Evolutionary conservation across 2,329 filamentous ascomycete species (phyloP), one percentile per base, ranked within the genome.

Genomic region (Colletotrichum tanaceti): DNA sequence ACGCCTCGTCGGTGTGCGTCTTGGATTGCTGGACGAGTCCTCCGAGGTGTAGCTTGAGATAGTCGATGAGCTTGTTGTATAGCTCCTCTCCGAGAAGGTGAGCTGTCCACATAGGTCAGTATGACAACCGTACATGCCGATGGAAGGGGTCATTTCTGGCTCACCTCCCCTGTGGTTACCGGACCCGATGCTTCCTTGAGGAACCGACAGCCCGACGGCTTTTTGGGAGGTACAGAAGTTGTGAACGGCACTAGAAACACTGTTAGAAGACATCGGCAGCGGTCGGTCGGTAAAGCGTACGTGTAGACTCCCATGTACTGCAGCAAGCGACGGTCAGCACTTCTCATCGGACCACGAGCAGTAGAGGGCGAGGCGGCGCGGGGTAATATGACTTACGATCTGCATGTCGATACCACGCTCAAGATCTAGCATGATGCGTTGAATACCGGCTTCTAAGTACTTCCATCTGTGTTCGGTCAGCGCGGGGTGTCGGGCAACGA

Each of bases 211-310:
- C n/a, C 88, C 87, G 52, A 94, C 90, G 1, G 93, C 93, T 79
- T 98, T 98, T 80, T 98, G 96, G 28, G 96, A 97, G 65, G 96
- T 99, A 80, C 96, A 99, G 81, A 99, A 99, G 83, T 99, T 98
- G 83, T 99, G 96, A 58, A 99, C 96, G 70, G 94, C 94, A 61
- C 87, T 94, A 78, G 63, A 58, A 58, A 58, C 53, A 53, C 46
- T 22, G 75, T 87, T 73, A 87, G 81, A 63, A 65, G 24, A 7
- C 24, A 22, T 39, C 47, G 16, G 22, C 4, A 43, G 24, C 24
- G 39, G 20, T 43, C 52, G 38, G 22, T 18, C 22, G 57, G 52
- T 11, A 24, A 39, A 18, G 43, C 75, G 60, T 78, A 93, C 91
- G 95, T 98, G 82, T 98, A 98, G 70, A 98, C 90, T 65, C 93